Evolutionary conservation across 208 protist species (phyloP), one percentile per base, ranked within the genome.

Genomic region (Leishmania gerbilli): DNA sequence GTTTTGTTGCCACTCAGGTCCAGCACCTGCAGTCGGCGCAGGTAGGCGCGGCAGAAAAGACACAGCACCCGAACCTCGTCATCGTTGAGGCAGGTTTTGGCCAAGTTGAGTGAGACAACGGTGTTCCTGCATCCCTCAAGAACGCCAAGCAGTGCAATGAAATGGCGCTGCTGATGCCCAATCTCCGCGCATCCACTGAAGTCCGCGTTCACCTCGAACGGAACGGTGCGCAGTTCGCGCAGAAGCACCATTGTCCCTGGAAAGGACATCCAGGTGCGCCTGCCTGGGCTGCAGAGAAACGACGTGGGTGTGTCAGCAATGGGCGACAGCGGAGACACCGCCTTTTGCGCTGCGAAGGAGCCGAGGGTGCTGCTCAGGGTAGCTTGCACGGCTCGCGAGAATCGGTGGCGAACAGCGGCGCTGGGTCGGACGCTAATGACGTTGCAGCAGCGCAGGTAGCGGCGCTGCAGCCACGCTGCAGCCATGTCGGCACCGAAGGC

Each of bases 21-120:
- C 19, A 91, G 85, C 47, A 79, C 58, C 40, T 80, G 65, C 37
- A 95, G 49, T 7, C 77, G 75, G 1, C 82, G 79, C 58, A 92
- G 79, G 71, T 92, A 81, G 1, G 89, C 89, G 53, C 84, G 80
- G 64, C 90, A 93, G 47, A 93, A 80, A 11, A 88, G 68, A 37
- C 83, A 81, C 15, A 92, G 65, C 31, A 88, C 82, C 13, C 71
- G 67, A 4, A 82, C 81, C 51, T 86, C 82, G 40, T 74, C 55
- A 47, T 87, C 79, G 27, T 60, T 79, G 42, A 91, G 53, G 19
- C 72, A 71, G 7, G 74, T 83, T 27, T 76, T 83, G 24, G 84
- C 67, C 5, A 89, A 24, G 65, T 80, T 79, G 45, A 90, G 69
- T 1, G 75, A 60, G 6, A 74, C 71, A 3, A 80, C 74, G 24